Base-by-base conservation (phyloP, 2,329 filamentous ascomycete genomes). In the Cladobotryum protrusum region DNA sequence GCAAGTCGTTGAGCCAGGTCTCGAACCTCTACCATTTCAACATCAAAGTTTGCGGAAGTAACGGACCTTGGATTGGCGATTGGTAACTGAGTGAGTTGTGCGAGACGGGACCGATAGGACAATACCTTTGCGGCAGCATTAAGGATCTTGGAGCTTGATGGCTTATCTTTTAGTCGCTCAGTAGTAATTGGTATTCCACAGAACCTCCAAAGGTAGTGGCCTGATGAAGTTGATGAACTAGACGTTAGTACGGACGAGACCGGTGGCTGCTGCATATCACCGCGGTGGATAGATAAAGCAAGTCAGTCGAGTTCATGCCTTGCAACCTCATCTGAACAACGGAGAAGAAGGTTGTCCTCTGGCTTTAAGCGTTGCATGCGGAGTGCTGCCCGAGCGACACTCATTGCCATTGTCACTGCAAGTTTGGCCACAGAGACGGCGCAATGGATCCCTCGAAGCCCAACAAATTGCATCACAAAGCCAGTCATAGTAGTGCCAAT, bases 241-340 rank as follows among this genome's bases (percentile, higher is more conserved):
- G 13, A 5, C 35, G 3, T 6, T 37, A 2, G 17, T 9, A 15
- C 35, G 33, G 20, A 24, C 7, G 7, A 24, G 20, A 24, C 20
- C 20, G 20, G 20, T 4, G 20, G 20, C 20, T 24, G 20, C 20
- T 24, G 20, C 20, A 24, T 24, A 24, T 14, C 15, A 32, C 17
- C 29, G 12, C 14, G 36, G 11, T 43, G 48, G 32, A 58, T 48
- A 17, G 51, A 32, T 17, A 57, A 54, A 1, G 56, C 49, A 11
- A 59, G 52, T 57, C 58, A 61, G 50, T 61, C 58, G 12, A 61
- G 54, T 52, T 59, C 59, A 42, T 58, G 48, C 11, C 53, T 51
- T 0, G 47, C 36, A 3, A 59, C 53, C 9, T 50, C 13, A 40
- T 59, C 53, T 1, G 48, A 50, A 19, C 54, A 46, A 12, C 53